phyloP scores from a whole-genome alignment of 345 rosid species.

The Odontarrhena argentea region DNA sequence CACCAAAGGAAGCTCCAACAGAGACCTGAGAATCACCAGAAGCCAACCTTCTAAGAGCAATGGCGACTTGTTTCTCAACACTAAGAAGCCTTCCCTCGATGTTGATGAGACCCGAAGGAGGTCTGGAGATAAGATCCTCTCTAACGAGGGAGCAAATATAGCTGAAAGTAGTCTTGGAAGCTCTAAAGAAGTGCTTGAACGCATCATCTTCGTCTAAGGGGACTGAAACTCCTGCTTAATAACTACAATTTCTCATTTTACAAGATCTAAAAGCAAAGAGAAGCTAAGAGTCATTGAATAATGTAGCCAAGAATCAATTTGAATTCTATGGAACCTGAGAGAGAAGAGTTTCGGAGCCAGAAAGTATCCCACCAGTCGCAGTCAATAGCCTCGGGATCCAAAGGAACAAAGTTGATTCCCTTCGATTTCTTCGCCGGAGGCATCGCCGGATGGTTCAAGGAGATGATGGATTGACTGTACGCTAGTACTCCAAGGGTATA shows the following conservation, averaged over 20 bases:
- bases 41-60: slow-evolving; percentile 82
- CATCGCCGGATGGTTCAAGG: slow-evolving; percentile 34
- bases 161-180: slow-evolving; percentile 77
- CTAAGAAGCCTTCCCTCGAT: slow-evolving; percentile 96
- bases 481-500: slow-evolving; percentile 5
- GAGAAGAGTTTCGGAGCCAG: slow-evolving; percentile 73
- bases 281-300: background rate
- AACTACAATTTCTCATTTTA: slow-evolving; percentile 4
- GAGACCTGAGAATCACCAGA: slow-evolving; percentile 98
- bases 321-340: slow-evolving; percentile 50
- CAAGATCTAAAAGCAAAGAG: background rate
- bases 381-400: slow-evolving; percentile 70
- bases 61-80: slow-evolving; percentile 96
- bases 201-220: slow-evolving; percentile 75
- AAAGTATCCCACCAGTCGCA: slow-evolving; percentile 95
- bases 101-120: slow-evolving; percentile 93
- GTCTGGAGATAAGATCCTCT: slow-evolving; percentile 86
- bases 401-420: slow-evolving; percentile 46
- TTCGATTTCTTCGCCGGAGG: slow-evolving; percentile 56
- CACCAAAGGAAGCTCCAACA: slow-evolving; percentile 86
- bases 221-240: slow-evolving; percentile 42
- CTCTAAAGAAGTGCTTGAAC: slow-evolving; percentile 90
- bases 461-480: too few species aligned
- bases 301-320: background rate
- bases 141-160: slow-evolving; percentile 87